Percentiles rank a stretch among this genome's conserved stretches.
Conservation (phyloP, 2,329 filamentous ascomycete species). For the Blastomyces silverae region DNA sequence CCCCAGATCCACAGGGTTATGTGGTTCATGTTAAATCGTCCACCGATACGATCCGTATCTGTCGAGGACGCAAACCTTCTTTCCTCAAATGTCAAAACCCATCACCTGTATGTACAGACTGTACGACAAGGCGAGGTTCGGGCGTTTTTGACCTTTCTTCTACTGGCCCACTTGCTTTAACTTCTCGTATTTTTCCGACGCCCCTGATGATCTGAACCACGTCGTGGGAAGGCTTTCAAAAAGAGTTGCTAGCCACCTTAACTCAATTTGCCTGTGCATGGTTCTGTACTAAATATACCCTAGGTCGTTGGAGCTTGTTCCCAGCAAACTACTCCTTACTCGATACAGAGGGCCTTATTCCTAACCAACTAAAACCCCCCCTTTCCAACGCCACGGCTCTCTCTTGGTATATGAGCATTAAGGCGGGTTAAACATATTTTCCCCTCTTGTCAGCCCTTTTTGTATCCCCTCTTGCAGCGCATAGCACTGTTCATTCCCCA, state of each 20-base stretch:
- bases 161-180: background rate
- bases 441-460: background rate
- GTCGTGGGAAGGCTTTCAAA: background rate
- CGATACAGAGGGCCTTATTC: background rate
- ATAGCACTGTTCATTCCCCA: too few relatives aligned
- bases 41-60: background rate
- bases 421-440: background rate
- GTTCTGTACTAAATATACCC: background rate
- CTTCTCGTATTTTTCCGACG: background rate
- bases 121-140: background rate
- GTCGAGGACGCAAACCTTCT: background rate
- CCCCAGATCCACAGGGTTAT: background rate
- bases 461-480: background rate
- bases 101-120: too few relatives aligned
- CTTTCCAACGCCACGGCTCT: background rate
- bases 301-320: background rate
- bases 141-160: background rate
- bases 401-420: background rate
- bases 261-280: background rate
- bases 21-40: background rate
- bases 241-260: background rate
- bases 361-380: too few relatives aligned
- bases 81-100: constrained; percentile 5
- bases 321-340: background rate
- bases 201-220: constrained; percentile 9